Percentiles rank a stretch among this genome's conserved stretches.
These are phyloP conservation scores for Stentor coeruleus DNA, from an alignment of 73 alveolate genomes.

Conservation along the genomic window DNA sequence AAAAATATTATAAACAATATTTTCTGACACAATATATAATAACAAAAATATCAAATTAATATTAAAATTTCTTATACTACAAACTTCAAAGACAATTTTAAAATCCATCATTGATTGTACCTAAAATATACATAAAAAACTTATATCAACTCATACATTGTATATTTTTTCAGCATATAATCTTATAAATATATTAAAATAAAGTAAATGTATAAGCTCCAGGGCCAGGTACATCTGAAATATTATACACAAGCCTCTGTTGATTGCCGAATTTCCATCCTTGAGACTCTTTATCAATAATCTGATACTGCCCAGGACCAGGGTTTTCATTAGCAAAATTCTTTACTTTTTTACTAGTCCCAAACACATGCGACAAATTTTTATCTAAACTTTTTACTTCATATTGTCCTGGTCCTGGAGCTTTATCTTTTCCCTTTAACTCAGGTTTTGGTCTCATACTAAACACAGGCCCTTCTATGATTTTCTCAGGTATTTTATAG, in stretches of 20 bases:
- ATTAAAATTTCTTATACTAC: too few relatives aligned
- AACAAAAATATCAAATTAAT: too few relatives aligned
- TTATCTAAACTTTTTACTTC: neutral
- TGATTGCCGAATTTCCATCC: slow-evolving; percentile 19
- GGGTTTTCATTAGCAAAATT: slow-evolving; percentile 27
- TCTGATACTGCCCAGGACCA: slow-evolving; percentile 62
- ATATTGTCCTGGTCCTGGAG: slow-evolving; percentile 29
- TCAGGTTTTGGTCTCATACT: neutral
- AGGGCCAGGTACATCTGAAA: slow-evolving; percentile 18
- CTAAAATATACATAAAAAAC: too few relatives aligned
- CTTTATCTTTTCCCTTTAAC: neutral
- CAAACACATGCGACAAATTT: neutral
- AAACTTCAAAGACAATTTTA: too few relatives aligned
- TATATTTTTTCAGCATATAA: too few relatives aligned
- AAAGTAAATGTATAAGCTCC: neutral
- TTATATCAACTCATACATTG: too few relatives aligned
- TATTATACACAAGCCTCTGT: neutral
- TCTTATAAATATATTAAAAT: too few relatives aligned
- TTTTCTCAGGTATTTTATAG: slow-evolving; percentile 32
- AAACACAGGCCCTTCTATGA: slow-evolving; percentile 40
- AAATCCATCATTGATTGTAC: too few relatives aligned
- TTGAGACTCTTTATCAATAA: slow-evolving; percentile 19
- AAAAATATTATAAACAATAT: too few relatives aligned
- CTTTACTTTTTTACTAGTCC: neutral
- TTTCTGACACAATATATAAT: too few relatives aligned